Evolutionary conservation across 352 stramenopile genomes (phyloP).

Genomic region (Globisporangium cylindrosporum): DNA sequence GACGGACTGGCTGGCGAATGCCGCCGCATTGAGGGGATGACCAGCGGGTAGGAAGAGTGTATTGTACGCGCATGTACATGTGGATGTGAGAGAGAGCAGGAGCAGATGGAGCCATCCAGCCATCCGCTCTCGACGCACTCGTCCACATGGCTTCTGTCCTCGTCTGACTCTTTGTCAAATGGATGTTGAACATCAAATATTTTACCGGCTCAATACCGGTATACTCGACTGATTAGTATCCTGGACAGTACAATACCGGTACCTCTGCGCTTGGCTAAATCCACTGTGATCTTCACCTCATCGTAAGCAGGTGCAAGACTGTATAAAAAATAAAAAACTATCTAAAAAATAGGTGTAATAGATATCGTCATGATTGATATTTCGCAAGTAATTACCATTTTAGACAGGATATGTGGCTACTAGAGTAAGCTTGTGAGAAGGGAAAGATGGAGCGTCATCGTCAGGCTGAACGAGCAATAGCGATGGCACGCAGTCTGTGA

Average conservation of each 20-base stretch:
- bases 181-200: background rate
- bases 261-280: background rate
- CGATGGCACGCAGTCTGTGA: background rate
- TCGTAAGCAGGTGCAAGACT: too few species aligned
- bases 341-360: too few species aligned
- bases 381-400: too few species aligned
- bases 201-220: background rate
- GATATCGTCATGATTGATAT: too few species aligned
- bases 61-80: too few species aligned
- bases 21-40: background rate
- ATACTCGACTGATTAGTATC: background rate
- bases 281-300: too few species aligned
- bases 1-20: background rate
- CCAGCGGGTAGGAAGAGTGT: background rate
- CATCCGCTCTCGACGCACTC: conserved; percentile 3
- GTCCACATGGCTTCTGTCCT: conserved; percentile 6
- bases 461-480: background rate
- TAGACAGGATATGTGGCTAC: too few species aligned
- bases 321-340: too few species aligned
- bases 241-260: background rate
- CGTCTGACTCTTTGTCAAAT: background rate
- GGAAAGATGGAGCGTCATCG: too few species aligned
- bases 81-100: conserved; percentile 1
- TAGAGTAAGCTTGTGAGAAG: too few species aligned
- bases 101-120: background rate